Evolutionary conservation across 2,329 filamentous ascomycete species (phyloP), one percentile per base, ranked within the genome.

Genomic region (Laburnicola sp.): DNA sequence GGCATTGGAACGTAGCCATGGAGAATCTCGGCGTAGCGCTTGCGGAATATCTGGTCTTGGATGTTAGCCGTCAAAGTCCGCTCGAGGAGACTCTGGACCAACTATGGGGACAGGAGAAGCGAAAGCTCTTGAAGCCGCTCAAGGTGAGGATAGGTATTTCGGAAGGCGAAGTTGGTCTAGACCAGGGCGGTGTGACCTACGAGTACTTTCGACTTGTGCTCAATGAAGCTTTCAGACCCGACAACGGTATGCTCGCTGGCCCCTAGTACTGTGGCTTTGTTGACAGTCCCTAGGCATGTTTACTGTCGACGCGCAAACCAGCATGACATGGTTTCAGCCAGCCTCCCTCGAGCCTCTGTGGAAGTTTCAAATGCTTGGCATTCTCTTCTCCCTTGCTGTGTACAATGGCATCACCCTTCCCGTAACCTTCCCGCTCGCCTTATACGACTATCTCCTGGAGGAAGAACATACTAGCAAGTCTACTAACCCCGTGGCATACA

Each of bases 351-450:
- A 95, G 54, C 89, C 91, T 2, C 78, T 89, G 5, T 94, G 93
- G 83, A 94, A 94, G 66, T 97, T 89, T 63, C 91, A 97, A 71
- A 81, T 97, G 21, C 79, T 97, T 28, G 94, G 94, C 1, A 74
- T 97, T 8, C 76, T 97, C n/a, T 80, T 97, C 57, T 95, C 89
- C 1, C 79, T 99, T 16, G 94, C 94, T 4, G 77, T 97, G 3
- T 97, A 94, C 75, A 99, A 99, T 60, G 93, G 93, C 1, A 79
- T 97, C 23, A 96, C 92, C 0, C 78, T 99, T 1, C 94, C 94
- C 0, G 82, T 97, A 36, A 96, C 88, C 1, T 94, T 99, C 54
- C 94, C 94, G 0, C 82, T 84, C 50, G 89, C 86, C 0, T 81
- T 99, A 3, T 99, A 99, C 73, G 82, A 85, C 46, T 89, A 89